Percentiles rank a stretch among this genome's conserved stretches.
Evolutionary conservation across 345 rosid genomes (phyloP).

Genomic region (Bruguiera sexangula): DNA sequence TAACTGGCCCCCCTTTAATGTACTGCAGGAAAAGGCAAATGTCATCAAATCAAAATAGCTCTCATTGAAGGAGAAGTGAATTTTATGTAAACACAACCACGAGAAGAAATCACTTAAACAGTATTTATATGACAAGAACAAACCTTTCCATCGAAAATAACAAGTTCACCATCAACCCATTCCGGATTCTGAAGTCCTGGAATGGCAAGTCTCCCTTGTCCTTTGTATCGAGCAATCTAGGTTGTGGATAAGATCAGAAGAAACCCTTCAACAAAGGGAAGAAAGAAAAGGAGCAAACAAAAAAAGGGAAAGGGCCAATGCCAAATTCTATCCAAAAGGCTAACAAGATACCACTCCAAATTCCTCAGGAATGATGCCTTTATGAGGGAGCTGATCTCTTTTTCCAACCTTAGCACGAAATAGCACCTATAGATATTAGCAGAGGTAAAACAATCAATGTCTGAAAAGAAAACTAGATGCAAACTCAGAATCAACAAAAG

Average conservation of each 20-base stretch:
- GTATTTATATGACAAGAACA: not conserved
- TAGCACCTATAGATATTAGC: constrained; percentile 54
- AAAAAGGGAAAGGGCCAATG: not conserved
- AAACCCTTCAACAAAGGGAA: constrained; percentile 7
- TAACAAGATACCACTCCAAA: constrained; percentile 74
- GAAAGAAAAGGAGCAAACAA: not conserved
- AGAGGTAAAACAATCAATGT: not conserved
- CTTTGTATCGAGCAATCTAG: constrained; percentile 90
- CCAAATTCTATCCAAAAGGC: constrained; percentile 11
- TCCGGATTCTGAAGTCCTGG: constrained; percentile 81
- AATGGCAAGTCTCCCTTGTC: constrained; percentile 94
- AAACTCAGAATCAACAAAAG: not conserved
- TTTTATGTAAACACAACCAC: not conserved
- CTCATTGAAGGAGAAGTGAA: not conserved
- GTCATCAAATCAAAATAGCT: constrained; percentile 11
- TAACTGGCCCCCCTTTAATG: constrained; percentile 89
- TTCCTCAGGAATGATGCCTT: constrained; percentile 93
- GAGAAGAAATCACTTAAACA: not conserved
- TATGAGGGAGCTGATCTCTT: constrained; percentile 86
- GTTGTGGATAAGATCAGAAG: constrained; percentile 11
- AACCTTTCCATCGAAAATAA: constrained; percentile 95
- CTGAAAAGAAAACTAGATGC: constrained; percentile 4
- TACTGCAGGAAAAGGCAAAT: constrained; percentile 47
- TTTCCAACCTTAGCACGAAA: constrained; percentile 95
- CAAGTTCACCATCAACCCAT: constrained; percentile 99